Conservation (phyloP, 2,329 filamentous ascomycete genomes). For the Cercospora brassicicola region DNA sequence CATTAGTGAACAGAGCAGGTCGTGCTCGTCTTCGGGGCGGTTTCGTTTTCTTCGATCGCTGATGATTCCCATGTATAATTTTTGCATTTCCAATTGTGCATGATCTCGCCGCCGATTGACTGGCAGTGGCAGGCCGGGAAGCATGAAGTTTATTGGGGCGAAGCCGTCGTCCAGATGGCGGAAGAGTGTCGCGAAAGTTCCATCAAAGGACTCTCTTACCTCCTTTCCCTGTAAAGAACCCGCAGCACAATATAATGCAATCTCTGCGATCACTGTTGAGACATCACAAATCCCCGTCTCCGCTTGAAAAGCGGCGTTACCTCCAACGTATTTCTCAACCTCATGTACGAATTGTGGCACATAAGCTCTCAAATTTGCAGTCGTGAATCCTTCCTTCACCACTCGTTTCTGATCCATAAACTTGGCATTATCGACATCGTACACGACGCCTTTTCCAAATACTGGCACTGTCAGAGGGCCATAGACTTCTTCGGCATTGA, state of each 20-base stretch:
- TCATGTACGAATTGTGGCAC: slow-evolving; percentile 76
- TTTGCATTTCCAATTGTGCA: slow-evolving; percentile 76
- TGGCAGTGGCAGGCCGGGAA: slow-evolving; percentile 84
- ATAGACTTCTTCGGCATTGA: slow-evolving; percentile 89
- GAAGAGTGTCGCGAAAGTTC: slow-evolving; percentile 76
- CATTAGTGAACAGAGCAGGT: slow-evolving; percentile 93
- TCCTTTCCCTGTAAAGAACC: slow-evolving; percentile 81
- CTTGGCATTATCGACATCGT: slow-evolving; percentile 86
- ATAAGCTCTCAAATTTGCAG: slow-evolving; percentile 72
- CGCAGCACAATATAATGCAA: slow-evolving; percentile 87
- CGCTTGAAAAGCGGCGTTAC: slow-evolving; percentile 46
- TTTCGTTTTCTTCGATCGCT: slow-evolving; percentile 62
- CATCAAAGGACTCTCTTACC: slow-evolving; percentile 76
- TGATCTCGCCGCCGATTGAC: slow-evolving; percentile 79
- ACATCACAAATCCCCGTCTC: slow-evolving; percentile 66
- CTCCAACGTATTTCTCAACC: slow-evolving; percentile 70
- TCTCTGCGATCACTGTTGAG: slow-evolving; percentile 73
- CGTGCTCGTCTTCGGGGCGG: slow-evolving; percentile 47
- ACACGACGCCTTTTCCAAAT: slow-evolving; percentile 84
- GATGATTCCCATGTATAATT: slow-evolving; percentile 81
- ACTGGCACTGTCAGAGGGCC: slow-evolving; percentile 68
- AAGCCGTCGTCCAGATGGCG: slow-evolving; percentile 93
- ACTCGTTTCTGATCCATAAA: slow-evolving; percentile 95
- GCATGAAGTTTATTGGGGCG: slow-evolving; percentile 83
- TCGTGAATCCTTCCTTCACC: slow-evolving; percentile 77